These are phyloP conservation scores for Emmonsiellopsis sp. DNA, from an alignment of 2,329 filamentous ascomycete species.

Conservation along the genomic window DNA sequence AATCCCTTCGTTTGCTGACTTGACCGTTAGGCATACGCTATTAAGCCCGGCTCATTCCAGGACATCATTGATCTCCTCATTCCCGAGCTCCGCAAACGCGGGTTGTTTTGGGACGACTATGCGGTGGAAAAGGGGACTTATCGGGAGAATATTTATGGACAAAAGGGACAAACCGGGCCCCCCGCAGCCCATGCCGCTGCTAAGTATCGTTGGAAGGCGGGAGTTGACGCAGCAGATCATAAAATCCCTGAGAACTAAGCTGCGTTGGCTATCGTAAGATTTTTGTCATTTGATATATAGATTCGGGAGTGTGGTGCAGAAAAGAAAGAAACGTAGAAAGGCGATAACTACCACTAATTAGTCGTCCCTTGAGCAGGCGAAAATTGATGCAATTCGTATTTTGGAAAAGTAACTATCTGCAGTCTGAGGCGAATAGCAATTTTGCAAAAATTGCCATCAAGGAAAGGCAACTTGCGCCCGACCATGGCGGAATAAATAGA, in stretches of 20 bases:
- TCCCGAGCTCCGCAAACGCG: constrained; percentile 52
- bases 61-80: constrained; percentile 58
- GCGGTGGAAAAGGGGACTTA: constrained; percentile 27
- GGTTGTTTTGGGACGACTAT: constrained; percentile 34
- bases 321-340: no score
- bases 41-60: constrained; percentile 59
- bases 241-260: constrained; percentile 16
- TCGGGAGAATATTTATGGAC: constrained; percentile 29
- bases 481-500: no score
- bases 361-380: no score
- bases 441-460: no score
- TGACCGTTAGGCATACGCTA: constrained; percentile 47
- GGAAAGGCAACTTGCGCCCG: no score
- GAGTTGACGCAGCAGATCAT: constrained; percentile 23
- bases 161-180: constrained; percentile 24
- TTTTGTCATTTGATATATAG: no score
- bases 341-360: no score
- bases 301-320: no score
- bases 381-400: no score
- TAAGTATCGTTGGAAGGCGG: constrained; percentile 29
- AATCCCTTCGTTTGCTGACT: constrained; percentile 1
- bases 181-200: constrained; percentile 26
- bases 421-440: no score
- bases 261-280: background rate
- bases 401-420: no score